These are phyloP conservation scores for Fraxinus latifolia DNA, from an alignment of 305 asterid species.

Conservation along the genomic window DNA sequence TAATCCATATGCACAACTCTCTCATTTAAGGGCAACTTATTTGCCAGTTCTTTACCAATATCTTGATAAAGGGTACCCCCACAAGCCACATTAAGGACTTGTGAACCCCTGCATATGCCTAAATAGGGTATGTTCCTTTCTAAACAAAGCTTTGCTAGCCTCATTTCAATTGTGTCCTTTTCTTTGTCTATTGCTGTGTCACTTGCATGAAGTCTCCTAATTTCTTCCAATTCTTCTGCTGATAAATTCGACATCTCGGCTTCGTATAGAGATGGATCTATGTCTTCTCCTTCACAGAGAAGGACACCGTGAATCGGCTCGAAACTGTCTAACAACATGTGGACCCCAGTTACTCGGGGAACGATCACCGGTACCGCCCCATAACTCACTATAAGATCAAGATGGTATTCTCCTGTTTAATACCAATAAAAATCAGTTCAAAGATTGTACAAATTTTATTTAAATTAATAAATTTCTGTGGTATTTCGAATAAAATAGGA, in stretches of 20 bases:
- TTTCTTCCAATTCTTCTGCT: constrained; percentile 62
- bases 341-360: constrained; percentile 77
- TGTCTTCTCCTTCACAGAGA: constrained; percentile 82
- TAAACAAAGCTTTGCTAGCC: constrained; percentile 75
- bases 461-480: neutral
- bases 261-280: constrained; percentile 69
- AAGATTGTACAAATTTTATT: neutral
- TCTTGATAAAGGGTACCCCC: constrained; percentile 89
- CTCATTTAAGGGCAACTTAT: constrained; percentile 10
- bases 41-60: constrained; percentile 49
- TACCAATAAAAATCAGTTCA: neutral
- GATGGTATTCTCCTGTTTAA: constrained; percentile 70
- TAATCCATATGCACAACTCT: constrained; percentile 62
- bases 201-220: constrained; percentile 51
- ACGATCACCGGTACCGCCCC: constrained; percentile 85
- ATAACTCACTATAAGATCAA: constrained; percentile 71
- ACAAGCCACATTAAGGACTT: constrained; percentile 79
- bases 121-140: constrained; percentile 78
- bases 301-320: constrained; percentile 88
- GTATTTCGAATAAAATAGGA: neutral
- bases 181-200: constrained; percentile 72
- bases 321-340: constrained; percentile 64
- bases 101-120: constrained; percentile 88
- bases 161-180: constrained; percentile 71
- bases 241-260: constrained; percentile 39